Base-by-base conservation (phyloP, 176 grass and related monocot genomes). In the Rhynchospora breviuscula region DNA sequence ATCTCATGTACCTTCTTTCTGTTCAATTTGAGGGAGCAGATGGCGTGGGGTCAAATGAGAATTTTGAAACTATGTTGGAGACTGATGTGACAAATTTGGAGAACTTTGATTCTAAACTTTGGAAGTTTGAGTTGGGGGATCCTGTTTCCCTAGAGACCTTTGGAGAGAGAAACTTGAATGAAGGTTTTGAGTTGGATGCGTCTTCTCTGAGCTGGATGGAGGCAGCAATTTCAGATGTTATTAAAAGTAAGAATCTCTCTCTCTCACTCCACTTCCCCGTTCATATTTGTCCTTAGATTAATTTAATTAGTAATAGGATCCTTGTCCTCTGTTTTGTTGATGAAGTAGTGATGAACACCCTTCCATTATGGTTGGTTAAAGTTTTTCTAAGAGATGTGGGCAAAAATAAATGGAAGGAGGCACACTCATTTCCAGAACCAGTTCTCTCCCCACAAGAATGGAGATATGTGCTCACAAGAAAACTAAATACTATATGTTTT, bases 131-230 rank as follows among this genome's bases (percentile, higher is more conserved):
- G 67, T 58, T 94, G 35, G 92, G 92, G 22, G 90, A 93, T 26
- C 87, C 89, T 59, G 70, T 91, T 88, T 91, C 86, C 63, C 71
- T 98, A 78, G 84, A 86, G 63, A 87, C 86, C 44, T 19, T 86
- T 59, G 31, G 85, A 49, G 89, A 98, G 25, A 83, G 47, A 66
- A 62, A 71, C 33, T 61, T 88, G 73, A 90, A 43, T 66, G 74
- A 84, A 87, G 84, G 33, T 70, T 92, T 94, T 59, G 80, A 86
- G 72, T 60, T 94, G 73, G 81, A 90, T 57, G 6, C 54, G 23
- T 91, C 90, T 90, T 98, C 92, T 74, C 89, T 98, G 81, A 90
- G 89, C 79, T 98, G 95, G 95, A 91, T 93, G 89, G 87, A 98
- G 86, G 84, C 67, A 80, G 86, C 95, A 83, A 82, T 98, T 89